Evolutionary conservation across 345 rosid genomes (phyloP).

Genomic region (Eucalyptus camaldulensis): DNA sequence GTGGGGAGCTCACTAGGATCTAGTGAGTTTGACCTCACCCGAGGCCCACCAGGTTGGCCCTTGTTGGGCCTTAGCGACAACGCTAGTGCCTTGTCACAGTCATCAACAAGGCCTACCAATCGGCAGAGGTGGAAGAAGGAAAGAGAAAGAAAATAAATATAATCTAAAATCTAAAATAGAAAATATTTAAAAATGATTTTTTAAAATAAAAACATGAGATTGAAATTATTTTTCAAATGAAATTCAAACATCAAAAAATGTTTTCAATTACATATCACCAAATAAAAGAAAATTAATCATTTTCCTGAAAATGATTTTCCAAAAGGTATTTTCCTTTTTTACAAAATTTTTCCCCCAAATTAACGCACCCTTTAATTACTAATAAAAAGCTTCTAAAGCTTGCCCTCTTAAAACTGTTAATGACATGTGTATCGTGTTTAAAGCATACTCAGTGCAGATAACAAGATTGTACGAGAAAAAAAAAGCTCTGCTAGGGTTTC

Average conservation of each 20-base stretch:
- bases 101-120: accelerated
- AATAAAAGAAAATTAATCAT: background rate
- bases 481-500: background rate
- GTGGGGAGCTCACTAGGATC: accelerated
- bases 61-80: accelerated
- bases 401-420: background rate
- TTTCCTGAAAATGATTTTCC: background rate
- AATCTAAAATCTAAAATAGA: no score
- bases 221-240: background rate
- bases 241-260: accelerated
- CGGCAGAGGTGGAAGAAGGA: accelerated
- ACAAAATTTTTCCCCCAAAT: background rate
- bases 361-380: background rate
- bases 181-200: no score
- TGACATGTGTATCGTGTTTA: background rate
- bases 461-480: background rate
- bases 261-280: no score
- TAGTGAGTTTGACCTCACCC: background rate
- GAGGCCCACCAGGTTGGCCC: background rate
- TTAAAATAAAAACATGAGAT: no score
- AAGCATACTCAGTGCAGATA: background rate
- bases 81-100: accelerated
- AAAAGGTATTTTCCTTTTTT: no score
- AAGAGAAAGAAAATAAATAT: no score
- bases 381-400: background rate